A percentile compares a stretch with the other conserved stretches of the same genome.
Conservation (phyloP, 257 asterid genomes). For the Nicotiana attenuata region DNA sequence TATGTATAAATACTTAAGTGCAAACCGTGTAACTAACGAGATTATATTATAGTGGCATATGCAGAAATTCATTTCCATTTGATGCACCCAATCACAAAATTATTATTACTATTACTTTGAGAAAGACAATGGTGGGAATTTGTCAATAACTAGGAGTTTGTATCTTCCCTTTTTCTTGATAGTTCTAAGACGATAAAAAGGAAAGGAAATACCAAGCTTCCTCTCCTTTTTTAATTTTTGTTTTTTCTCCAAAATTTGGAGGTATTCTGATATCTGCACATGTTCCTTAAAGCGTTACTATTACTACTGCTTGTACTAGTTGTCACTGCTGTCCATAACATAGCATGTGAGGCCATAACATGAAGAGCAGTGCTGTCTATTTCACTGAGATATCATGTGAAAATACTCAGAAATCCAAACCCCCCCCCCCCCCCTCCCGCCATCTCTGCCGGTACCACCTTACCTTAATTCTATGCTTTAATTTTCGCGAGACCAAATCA, state of each 20-base stretch:
- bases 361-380: slow-evolving; percentile 36
- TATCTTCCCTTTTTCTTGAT: not conserved
- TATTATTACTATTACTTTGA: not conserved
- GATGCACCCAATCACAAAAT: not conserved
- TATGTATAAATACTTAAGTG: too few species aligned
- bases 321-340: slow-evolving; percentile 43
- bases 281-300: slow-evolving; percentile 8
- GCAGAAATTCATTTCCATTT: not conserved
- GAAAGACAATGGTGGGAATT: not conserved
- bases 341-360: slow-evolving; percentile 52
- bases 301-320: slow-evolving; percentile 24
- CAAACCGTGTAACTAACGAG: too few species aligned
- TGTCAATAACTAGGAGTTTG: not conserved
- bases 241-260: not conserved
- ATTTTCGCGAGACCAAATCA: too few species aligned
- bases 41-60: too few species aligned
- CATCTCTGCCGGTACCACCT: not conserved
- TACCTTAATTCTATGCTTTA: too few species aligned
- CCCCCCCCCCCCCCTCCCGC: not conserved
- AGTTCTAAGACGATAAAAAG: not conserved
- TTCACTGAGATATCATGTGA: slow-evolving; percentile 41
- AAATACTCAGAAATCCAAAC: not conserved
- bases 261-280: not conserved
- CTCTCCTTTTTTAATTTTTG: not conserved
- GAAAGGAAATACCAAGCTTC: not conserved